Evolutionary conservation across 2,329 filamentous ascomycete genomes (phyloP), one percentile per base, ranked within the genome.

Genomic region (Fonsecaea pugnacius): DNA sequence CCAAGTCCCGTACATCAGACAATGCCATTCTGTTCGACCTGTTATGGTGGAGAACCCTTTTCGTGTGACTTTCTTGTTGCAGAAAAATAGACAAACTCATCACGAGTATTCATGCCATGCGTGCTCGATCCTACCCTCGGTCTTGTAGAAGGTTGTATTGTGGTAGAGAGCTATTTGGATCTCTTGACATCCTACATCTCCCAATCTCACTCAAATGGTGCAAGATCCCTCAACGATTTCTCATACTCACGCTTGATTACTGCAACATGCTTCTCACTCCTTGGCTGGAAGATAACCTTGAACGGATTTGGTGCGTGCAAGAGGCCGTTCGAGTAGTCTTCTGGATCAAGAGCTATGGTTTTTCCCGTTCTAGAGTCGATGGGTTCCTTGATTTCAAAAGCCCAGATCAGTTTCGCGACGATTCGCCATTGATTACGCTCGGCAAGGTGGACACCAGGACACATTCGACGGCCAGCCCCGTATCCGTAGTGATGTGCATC

Each of bases 401-500:
- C 51, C 51, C 51, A 54, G 21, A 54, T 24, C 30, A 54, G 24
- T 35, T 35, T 54, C 14, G 51, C 51, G 3, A 12, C 32, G 27
- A 54, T 32, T 18, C 51, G 51, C 51, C 51, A 33, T 32, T 33
- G 27, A 36, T 32, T 54, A 7, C 55, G 16, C 24, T 58, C 55
- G 12, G 55, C 55, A n/a, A 58, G 36, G 38, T 58, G 55, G 38
- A 58, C 40, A 27, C 55, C 55, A 10, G 55, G 55, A n/a, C 55
- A 58, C 33, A 58, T 58, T 24, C 55, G 55, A 27, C 38, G n/a
- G 21, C 55, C 55, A 33, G 35, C 38, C 18, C 55, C 55, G 21
- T 58, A 58, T 8, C 35, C 55, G 21, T 27, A 58, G 55, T 58
- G 55, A 33, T 16, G 36, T 40, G 1, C 12, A n/a, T 16, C 12